Base-by-base conservation (phyloP, 495 filamentous ascomycete species). In the Aspergillus panamensis region DNA sequence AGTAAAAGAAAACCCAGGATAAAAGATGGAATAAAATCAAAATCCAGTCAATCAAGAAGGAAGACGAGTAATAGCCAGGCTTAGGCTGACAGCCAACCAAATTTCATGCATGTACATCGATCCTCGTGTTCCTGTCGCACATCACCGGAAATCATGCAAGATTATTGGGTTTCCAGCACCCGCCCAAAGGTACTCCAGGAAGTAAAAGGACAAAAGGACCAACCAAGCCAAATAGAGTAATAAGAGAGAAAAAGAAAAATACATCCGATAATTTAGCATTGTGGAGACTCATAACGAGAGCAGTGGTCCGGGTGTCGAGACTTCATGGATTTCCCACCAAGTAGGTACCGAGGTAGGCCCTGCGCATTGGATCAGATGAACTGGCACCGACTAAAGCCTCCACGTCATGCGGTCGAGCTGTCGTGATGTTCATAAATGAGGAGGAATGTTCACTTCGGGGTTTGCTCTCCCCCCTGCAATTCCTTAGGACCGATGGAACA, bases 401-500 rank as follows among this genome's bases (percentile, higher is more conserved):
- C 56, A 58, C 56, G 56, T 58, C 56, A 58, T 31, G 29, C 49
- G 29, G 48, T 16, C 44, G 48, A 2, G n/a, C 49, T 39, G 48
- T 16, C 44, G 48, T 9, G n/a, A 17, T 45, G 37, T 19, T 21
- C 16, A 19, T 20, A 20, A 19, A 16, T 19, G 17, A 20, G 17
- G 42, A 45, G 42, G 25, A 25, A 25, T 20, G n/a, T 31, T 44
- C 21, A 13, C 25, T 49, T 49, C 47, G 47, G 47, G 29, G 25
- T 49, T 31, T 49, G 47, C 47, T 49, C 5, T 25, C 25, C 25
- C 20, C 19, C 55, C 55, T 42, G 72, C 69, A 14, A 73, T 74
- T 60, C 70, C 66, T 44, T 20, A 73, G 60, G 48, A 43, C 48
- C 87, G 88, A 64, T 87, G 78, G 67, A 96, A 88, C 45, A 93